A percentile compares a stretch with the other conserved stretches of the same genome.
phyloP scores from a whole-genome alignment of 495 filamentous ascomycete genomes.

The Filosporella fistucella region DNA sequence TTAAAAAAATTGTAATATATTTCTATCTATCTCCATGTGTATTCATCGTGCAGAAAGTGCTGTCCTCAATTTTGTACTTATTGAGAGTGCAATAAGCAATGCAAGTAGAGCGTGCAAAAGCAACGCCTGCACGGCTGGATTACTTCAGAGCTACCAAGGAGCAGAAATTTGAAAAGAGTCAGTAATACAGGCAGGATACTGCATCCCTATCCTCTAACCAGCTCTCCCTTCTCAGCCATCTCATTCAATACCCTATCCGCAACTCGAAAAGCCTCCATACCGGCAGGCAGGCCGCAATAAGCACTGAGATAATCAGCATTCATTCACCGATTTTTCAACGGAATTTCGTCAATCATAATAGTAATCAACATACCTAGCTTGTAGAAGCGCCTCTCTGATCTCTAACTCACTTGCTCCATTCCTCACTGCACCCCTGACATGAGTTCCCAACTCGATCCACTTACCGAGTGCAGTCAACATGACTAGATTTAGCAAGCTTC shows the following conservation, averaged over 20 bases:
- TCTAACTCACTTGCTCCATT: slow-evolving; percentile 45
- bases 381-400: slow-evolving; percentile 46
- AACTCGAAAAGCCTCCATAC: slow-evolving; percentile 24
- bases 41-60: too few relatives aligned
- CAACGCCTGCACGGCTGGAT: too few relatives aligned
- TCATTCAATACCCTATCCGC: slow-evolving; percentile 26
- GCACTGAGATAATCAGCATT: slow-evolving; percentile 3
- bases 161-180: too few relatives aligned
- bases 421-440: slow-evolving; percentile 43
- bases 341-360: background rate
- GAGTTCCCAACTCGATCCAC: slow-evolving; percentile 41
- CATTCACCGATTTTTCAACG: background rate
- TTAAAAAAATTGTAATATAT: too few relatives aligned
- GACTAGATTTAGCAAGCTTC: slow-evolving; percentile 45
- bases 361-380: slow-evolving; percentile 27
- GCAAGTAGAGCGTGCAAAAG: too few relatives aligned
- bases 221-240: slow-evolving; percentile 28
- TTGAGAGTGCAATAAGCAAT: too few relatives aligned
- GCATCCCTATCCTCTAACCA: background rate
- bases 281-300: slow-evolving; percentile 25
- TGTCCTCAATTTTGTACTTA: too few relatives aligned
- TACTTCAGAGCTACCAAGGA: too few relatives aligned
- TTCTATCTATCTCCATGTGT: too few relatives aligned
- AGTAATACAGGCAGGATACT: too few relatives aligned
- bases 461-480: slow-evolving; percentile 45